These are phyloP conservation scores for Protomyces lactucae-debilis DNA, from an alignment of 1,139 yeast genomes.

Conservation along the genomic window DNA sequence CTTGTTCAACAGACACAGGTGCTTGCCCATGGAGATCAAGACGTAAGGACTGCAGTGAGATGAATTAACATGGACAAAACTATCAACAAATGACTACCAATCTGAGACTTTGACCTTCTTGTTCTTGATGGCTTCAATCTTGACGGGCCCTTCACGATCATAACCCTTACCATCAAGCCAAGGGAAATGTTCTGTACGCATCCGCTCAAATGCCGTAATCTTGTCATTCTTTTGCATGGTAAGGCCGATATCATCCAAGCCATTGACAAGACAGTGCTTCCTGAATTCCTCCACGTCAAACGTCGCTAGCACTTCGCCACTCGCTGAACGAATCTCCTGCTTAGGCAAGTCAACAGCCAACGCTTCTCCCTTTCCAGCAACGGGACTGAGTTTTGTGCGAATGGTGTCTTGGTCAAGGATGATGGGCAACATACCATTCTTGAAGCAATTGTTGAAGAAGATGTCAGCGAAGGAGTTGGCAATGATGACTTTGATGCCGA, in stretches of 20 bases:
- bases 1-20: no score
- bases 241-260: conserved; percentile 93
- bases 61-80: not conserved
- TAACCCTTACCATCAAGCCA: conserved; percentile 57
- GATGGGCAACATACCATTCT: conserved; percentile 89
- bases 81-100: conserved; percentile 2
- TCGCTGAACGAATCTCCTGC: conserved; percentile 68
- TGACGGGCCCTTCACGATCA: conserved; percentile 22
- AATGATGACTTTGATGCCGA: conserved; percentile 89
- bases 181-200: conserved; percentile 72
- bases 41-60: not conserved
- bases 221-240: conserved; percentile 82
- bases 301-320: conserved; percentile 66
- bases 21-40: not conserved
- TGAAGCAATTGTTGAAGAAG: conserved; percentile 92
- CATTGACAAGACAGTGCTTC: conserved; percentile 89
- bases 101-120: conserved; percentile 10
- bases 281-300: conserved; percentile 88
- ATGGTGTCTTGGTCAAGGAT: conserved; percentile 76
- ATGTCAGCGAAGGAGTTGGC: conserved; percentile 99
- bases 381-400: conserved; percentile 45
- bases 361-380: conserved; percentile 69
- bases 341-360: conserved; percentile 78
- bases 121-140: conserved; percentile 25
- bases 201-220: conserved; percentile 66